Evolutionary conservation across 2,329 filamentous ascomycete genomes (phyloP).

Genomic region (Claviceps purpurea): DNA sequence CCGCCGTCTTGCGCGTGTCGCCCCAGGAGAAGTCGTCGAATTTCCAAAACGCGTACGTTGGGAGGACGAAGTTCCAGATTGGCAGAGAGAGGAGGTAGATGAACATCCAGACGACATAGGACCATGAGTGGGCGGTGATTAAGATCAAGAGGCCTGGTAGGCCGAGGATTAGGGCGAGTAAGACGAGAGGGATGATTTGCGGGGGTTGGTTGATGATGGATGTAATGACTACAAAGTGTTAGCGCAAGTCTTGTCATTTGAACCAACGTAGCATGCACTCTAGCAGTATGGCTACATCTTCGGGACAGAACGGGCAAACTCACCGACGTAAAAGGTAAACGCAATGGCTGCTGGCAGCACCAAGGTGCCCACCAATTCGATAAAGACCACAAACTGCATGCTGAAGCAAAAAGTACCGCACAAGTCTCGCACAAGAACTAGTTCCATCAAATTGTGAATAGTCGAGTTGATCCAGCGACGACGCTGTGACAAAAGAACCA

Average conservation of each 20-base stretch:
- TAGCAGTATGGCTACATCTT: too few relatives aligned
- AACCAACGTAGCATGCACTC: too few relatives aligned
- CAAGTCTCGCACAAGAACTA: slow-evolving; percentile 86
- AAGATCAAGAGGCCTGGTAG: slow-evolving; percentile 85
- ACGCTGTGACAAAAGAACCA: slow-evolving; percentile 82
- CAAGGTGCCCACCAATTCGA: slow-evolving; percentile 87
- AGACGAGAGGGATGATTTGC: slow-evolving; percentile 80
- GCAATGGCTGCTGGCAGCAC: slow-evolving; percentile 92
- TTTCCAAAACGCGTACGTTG: slow-evolving; percentile 95
- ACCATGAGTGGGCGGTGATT: slow-evolving; percentile 81
- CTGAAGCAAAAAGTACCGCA: slow-evolving; percentile 99
- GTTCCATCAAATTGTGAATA: slow-evolving; percentile 95
- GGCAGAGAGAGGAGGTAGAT: slow-evolving; percentile 90
- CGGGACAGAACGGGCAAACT: background rate
- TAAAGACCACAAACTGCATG: slow-evolving; percentile 97
- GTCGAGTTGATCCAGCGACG: slow-evolving; percentile 99
- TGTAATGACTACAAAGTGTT: slow-evolving; percentile 50
- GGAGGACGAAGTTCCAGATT: slow-evolving; percentile 94
- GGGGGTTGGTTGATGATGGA: slow-evolving; percentile 66
- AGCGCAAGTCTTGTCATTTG: background rate
- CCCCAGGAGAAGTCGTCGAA: slow-evolving; percentile 99
- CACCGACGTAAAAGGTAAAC: slow-evolving; percentile 93
- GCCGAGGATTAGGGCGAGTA: slow-evolving; percentile 83
- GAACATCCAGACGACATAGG: slow-evolving; percentile 92
- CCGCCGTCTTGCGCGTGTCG: slow-evolving; percentile 88